Percentiles rank a stretch among this genome's conserved stretches.
phyloP scores from a whole-genome alignment of 495 filamentous ascomycete genomes.

The Aspergillus affinis region DNA sequence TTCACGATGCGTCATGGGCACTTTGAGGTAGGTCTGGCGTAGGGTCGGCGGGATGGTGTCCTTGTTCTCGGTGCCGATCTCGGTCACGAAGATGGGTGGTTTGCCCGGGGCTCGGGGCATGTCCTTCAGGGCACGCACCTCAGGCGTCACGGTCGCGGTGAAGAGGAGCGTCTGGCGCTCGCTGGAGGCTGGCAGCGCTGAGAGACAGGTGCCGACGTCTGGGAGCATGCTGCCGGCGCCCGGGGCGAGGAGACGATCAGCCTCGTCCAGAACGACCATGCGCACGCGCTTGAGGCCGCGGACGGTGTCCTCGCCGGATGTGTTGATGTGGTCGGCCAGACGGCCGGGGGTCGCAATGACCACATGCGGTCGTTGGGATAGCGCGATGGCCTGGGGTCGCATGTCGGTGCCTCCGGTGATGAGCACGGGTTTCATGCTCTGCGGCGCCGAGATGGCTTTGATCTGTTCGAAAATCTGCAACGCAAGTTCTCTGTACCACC shows the following conservation, averaged over 20 bases:
- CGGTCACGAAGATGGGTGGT: slow-evolving; percentile 81
- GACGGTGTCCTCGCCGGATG: slow-evolving; percentile 86
- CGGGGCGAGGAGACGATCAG: slow-evolving; percentile 80
- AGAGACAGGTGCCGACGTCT: slow-evolving; percentile 85
- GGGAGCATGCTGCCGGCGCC: slow-evolving; percentile 84
- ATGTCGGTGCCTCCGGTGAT: slow-evolving; percentile 92
- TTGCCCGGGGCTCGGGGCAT: slow-evolving; percentile 64
- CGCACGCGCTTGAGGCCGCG: slow-evolving; percentile 71
- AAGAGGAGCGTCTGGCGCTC: slow-evolving; percentile 92
- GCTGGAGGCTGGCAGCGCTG: slow-evolving; percentile 66
- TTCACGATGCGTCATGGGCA: slow-evolving; percentile 87
- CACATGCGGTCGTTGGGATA: slow-evolving; percentile 80
- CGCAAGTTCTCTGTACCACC: slow-evolving; percentile 69
- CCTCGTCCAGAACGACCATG: slow-evolving; percentile 94
- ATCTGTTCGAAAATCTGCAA: slow-evolving; percentile 96
- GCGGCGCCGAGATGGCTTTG: slow-evolving; percentile 82
- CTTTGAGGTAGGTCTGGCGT: slow-evolving; percentile 78
- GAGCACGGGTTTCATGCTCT: slow-evolving; percentile 79
- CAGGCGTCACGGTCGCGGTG: slow-evolving; percentile 92
- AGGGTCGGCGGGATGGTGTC: slow-evolving; percentile 75
- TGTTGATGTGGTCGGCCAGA: slow-evolving; percentile 88
- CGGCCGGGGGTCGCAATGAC: slow-evolving; percentile 94
- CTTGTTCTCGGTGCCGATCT: slow-evolving; percentile 71
- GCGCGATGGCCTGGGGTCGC: slow-evolving; percentile 80
- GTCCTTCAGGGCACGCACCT: slow-evolving; percentile 79